A percentile compares a stretch with the other conserved stretches of the same genome.
phyloP scores from a whole-genome alignment of 345 rosid genomes.

The Syzygium aqueum region DNA sequence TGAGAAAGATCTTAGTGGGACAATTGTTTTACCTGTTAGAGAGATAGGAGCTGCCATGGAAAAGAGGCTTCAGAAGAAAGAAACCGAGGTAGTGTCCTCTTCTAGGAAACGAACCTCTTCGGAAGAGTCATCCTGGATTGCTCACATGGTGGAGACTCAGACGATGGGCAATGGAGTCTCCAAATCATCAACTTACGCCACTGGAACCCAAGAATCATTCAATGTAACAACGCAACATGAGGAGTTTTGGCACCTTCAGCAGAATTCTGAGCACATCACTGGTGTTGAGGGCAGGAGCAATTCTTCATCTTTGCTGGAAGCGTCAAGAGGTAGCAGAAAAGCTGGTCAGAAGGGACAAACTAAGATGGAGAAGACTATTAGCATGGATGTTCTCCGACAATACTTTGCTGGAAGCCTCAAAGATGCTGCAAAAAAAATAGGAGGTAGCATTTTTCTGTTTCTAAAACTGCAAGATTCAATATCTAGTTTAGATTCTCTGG shows the following conservation, averaged over 20 bases:
- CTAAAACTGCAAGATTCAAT: background rate
- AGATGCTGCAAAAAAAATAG: constrained; percentile 32
- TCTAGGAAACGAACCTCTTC: constrained; percentile 24
- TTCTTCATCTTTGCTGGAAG: background rate
- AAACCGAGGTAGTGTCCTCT: constrained; percentile 14
- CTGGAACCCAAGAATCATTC: constrained; percentile 49
- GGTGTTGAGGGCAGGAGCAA: constrained; percentile 10
- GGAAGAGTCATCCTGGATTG: constrained; percentile 54
- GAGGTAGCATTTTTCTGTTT: constrained; percentile 12
- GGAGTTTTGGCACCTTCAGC: constrained; percentile 11
- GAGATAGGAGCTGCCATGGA: background rate
- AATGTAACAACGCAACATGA: constrained; percentile 26
- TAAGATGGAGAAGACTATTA: constrained; percentile 24
- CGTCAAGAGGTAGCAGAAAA: constrained; percentile 4
- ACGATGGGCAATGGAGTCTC: constrained; percentile 49
- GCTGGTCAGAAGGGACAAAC: constrained; percentile 11
- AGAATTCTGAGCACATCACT: constrained; percentile 22
- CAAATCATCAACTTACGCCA: constrained; percentile 41
- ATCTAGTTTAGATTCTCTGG: background rate
- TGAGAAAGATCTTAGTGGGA: background rate
- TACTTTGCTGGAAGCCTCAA: constrained; percentile 38
- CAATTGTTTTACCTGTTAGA: background rate
- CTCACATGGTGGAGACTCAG: constrained; percentile 43
- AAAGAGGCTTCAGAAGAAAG: constrained; percentile 3
- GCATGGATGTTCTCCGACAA: constrained; percentile 25